Evolutionary conservation across 495 filamentous ascomycete genomes (phyloP).

Genomic region (Tuber calosporum): DNA sequence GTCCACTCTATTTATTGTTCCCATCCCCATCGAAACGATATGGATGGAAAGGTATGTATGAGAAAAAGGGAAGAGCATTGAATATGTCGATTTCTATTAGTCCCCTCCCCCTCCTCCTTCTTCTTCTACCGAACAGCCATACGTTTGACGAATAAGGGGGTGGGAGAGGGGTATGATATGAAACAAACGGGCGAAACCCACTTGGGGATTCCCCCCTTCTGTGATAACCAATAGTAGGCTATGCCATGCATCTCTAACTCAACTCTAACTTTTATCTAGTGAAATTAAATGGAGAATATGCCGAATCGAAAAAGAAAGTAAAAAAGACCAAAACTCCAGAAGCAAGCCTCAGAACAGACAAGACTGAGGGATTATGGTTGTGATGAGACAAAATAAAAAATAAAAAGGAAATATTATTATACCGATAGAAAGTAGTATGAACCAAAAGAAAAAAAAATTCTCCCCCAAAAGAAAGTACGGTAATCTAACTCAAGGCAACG

Average conservation of each 20-base stretch:
- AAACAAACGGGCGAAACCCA: constrained; percentile 2
- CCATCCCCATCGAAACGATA: neutral
- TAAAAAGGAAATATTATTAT: neutral
- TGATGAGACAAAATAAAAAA: neutral
- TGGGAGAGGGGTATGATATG: neutral
- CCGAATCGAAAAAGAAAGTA: neutral
- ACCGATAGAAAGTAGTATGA: neutral
- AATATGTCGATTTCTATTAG: neutral
- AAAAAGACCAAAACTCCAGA: neutral
- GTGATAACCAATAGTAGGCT: neutral
- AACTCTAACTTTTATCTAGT: too few relatives aligned
- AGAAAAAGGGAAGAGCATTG: neutral
- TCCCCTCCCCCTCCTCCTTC: neutral
- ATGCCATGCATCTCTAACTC: neutral
- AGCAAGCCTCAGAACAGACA: neutral
- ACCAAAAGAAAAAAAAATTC: constrained; percentile 8
- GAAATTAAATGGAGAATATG: neutral
- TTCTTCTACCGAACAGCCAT: neutral
- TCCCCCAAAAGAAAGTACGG: constrained; percentile 11
- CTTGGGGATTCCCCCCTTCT: neutral
- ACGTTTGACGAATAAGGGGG: neutral
- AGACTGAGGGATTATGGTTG: neutral
- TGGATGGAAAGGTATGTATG: neutral
- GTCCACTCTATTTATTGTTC: neutral
- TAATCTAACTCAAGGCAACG: constrained; percentile 15